phyloP scores from a whole-genome alignment of 768 basidiomycete genomes.

The Boletus eberwhitei region DNA sequence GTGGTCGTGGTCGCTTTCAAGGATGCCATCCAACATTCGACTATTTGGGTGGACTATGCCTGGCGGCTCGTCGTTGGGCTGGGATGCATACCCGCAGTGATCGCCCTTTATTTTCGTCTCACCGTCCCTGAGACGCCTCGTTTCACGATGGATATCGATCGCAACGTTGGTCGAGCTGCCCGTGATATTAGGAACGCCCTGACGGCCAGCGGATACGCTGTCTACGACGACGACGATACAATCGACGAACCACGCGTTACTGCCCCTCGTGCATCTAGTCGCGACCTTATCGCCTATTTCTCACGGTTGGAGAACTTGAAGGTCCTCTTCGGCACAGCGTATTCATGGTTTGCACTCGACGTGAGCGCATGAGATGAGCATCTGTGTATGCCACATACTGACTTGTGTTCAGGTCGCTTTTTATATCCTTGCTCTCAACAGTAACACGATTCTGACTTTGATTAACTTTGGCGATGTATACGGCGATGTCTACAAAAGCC shows the following conservation, averaged over 20 bases:
- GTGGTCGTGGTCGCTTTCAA: conserved; percentile 67
- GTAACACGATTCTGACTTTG: conserved; percentile 13
- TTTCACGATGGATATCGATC: conserved; percentile 83
- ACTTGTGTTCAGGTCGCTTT: conserved; percentile 58
- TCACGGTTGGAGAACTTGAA: conserved; percentile 71
- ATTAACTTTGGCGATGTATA: neutral
- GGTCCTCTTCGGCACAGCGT: conserved; percentile 68
- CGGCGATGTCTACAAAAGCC: conserved; percentile 42
- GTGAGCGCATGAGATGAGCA: conserved; percentile 44
- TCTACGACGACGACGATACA: conserved; percentile 50
- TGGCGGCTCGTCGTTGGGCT: conserved; percentile 87
- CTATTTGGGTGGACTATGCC: conserved; percentile 53
- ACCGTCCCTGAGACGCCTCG: conserved; percentile 92
- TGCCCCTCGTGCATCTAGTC: conserved; percentile 61
- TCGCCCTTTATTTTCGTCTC: conserved; percentile 85
- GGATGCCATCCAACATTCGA: conserved; percentile 36
- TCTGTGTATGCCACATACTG: neutral
- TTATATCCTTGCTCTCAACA: conserved; percentile 83
- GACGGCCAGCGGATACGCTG: conserved; percentile 38
- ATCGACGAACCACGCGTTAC: conserved; percentile 48
- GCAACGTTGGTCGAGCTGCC: conserved; percentile 65
- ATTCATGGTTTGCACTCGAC: conserved; percentile 85
- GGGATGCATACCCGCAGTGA: conserved; percentile 70
- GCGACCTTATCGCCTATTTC: conserved; percentile 68
- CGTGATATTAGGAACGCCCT: conserved; percentile 68